These are phyloP conservation scores for Neopestalotiopsis sp. DNA, from an alignment of 2,329 filamentous ascomycete genomes.

Conservation along the genomic window DNA sequence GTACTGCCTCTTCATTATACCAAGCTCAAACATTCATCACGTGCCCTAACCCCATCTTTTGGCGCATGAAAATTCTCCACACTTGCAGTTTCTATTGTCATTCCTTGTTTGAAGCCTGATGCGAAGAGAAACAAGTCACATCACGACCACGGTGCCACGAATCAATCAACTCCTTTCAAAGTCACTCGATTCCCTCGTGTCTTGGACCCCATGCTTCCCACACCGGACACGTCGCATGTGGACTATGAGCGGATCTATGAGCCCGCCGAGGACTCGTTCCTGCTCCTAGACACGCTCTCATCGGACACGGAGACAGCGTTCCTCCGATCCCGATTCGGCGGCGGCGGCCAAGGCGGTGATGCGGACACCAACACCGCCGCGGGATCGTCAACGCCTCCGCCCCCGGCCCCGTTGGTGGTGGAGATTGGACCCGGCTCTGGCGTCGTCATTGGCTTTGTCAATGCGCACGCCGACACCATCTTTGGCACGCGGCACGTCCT, in stretches of 20 bases:
- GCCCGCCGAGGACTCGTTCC: slow-evolving; percentile 93
- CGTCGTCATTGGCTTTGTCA: slow-evolving; percentile 87
- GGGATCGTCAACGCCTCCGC: slow-evolving; percentile 31
- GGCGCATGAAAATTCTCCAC: slow-evolving; percentile 2
- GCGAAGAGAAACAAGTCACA: background rate
- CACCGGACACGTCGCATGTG: slow-evolving; percentile 91
- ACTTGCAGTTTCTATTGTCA: background rate
- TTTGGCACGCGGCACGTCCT: slow-evolving; percentile 76
- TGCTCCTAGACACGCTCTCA: slow-evolving; percentile 90
- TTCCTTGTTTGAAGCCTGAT: background rate
- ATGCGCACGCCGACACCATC: slow-evolving; percentile 74
- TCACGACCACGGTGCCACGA: background rate
- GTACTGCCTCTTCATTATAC: background rate
- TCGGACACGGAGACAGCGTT: slow-evolving; percentile 71
- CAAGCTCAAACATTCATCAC: slow-evolving; percentile 5
- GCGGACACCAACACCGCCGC: slow-evolving; percentile 4
- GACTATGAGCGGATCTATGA: slow-evolving; percentile 90
- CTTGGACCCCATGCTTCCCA: slow-evolving; percentile 78
- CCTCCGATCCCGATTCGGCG: slow-evolving; percentile 66
- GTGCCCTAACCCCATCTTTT: slow-evolving; percentile 9
- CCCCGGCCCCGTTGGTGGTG: slow-evolving; percentile 67
- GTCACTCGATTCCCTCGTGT: background rate
- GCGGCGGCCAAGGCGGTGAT: slow-evolving; percentile 3
- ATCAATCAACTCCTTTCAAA: background rate
- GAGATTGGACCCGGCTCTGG: slow-evolving; percentile 93